Percentiles rank a stretch among this genome's conserved stretches.
phyloP scores from a whole-genome alignment of 148 eudicot species.

The Tetragonia tetragonoides region DNA sequence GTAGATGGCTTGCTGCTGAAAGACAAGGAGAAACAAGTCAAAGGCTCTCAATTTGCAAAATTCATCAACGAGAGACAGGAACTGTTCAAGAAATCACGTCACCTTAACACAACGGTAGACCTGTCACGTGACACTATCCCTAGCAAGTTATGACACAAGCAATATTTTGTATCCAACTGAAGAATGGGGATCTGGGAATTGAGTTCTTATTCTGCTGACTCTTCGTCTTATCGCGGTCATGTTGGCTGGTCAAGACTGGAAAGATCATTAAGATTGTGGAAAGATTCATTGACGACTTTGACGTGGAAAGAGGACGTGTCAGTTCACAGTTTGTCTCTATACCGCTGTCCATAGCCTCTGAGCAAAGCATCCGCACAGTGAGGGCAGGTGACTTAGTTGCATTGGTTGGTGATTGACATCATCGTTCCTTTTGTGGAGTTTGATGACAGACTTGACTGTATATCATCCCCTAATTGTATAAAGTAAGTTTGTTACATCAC shows the following conservation, averaged over 20 bases:
- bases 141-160: slow-evolving; percentile 65
- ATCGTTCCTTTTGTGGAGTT: not conserved
- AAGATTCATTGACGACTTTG: not conserved
- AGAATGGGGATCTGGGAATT: not conserved
- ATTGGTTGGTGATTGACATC: not conserved
- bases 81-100: slow-evolving; percentile 37
- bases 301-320: no score
- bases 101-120: slow-evolving; percentile 32
- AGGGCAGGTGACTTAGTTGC: not conserved
- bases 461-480: no score
- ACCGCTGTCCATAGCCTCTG: not conserved
- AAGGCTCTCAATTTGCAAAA: slow-evolving; percentile 84
- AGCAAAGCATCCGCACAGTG: not conserved
- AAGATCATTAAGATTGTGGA: not conserved
- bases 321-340: not conserved
- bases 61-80: slow-evolving; percentile 67
- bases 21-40: slow-evolving; percentile 38
- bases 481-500: not conserved
- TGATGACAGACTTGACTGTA: no score
- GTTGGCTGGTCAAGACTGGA: not conserved
- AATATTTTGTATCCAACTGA: not conserved
- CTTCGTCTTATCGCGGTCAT: not conserved
- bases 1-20: slow-evolving; percentile 23
- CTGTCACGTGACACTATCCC: slow-evolving; percentile 37
- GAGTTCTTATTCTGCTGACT: not conserved